Conservation (phyloP, 1,139 yeast genomes). For the Hyphopichia burtonii region DNA sequence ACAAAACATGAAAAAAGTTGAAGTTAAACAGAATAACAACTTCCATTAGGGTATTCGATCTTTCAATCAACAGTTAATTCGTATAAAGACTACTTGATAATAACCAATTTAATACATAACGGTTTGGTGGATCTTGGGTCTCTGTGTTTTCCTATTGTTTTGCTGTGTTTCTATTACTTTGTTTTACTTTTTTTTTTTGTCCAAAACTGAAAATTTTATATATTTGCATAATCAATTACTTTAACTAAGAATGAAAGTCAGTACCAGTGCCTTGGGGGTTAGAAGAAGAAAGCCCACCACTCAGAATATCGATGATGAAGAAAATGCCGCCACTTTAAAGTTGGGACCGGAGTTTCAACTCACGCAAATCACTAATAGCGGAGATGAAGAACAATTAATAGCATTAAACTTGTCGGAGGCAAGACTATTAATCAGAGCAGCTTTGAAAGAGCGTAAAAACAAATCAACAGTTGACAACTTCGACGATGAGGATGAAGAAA, state of each 20-base stretch:
- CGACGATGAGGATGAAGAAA: slow-evolving; percentile 39
- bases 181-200: no score
- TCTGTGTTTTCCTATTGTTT: not conserved
- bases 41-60: no score
- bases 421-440: slow-evolving; percentile 84
- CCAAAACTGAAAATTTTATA: not conserved
- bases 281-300: slow-evolving; percentile 61
- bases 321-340: slow-evolving; percentile 82
- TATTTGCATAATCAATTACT: not conserved
- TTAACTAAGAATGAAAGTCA: slow-evolving; percentile 62
- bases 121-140: no score
- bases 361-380: slow-evolving; percentile 76
- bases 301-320: slow-evolving; percentile 75
- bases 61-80: no score
- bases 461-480: slow-evolving; percentile 23
- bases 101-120: no score
- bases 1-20: no score
- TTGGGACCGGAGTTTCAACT: slow-evolving; percentile 91
- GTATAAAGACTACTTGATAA: no score
- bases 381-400: slow-evolving; percentile 72
- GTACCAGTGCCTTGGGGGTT: slow-evolving; percentile 85
- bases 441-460: slow-evolving; percentile 72
- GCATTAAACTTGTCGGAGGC: slow-evolving; percentile 90
- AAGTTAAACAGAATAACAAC: no score
- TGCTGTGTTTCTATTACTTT: not conserved